A percentile compares a stretch with the other conserved stretches of the same genome.
These are phyloP conservation scores for Murraya paniculata DNA, from an alignment of 345 rosid genomes.

Conservation along the genomic window DNA sequence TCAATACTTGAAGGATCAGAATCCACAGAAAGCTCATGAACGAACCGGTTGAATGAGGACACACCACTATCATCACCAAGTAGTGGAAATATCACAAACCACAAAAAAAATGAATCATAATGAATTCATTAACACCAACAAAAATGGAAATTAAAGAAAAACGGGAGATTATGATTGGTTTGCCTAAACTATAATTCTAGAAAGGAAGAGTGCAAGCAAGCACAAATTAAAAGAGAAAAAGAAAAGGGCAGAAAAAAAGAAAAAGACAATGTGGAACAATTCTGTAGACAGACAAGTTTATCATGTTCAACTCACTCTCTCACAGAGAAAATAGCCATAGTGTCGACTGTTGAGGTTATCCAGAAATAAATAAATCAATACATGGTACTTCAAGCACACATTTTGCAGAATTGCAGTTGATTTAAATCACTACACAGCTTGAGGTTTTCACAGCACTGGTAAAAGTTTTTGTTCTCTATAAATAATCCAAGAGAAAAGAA, in stretches of 20 bases:
- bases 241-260: no score
- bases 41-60: slow-evolving; percentile 89
- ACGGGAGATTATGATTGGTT: neutral
- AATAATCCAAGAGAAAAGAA: neutral
- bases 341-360: neutral
- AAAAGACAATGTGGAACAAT: no score
- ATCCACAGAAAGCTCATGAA: slow-evolving; percentile 82
- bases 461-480: neutral
- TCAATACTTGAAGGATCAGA: slow-evolving; percentile 71
- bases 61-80: slow-evolving; percentile 58
- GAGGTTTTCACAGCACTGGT: neutral
- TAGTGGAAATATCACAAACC: slow-evolving; percentile 8
- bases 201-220: neutral
- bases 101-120: neutral
- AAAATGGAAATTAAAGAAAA: neutral
- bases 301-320: neutral
- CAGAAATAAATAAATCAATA: neutral
- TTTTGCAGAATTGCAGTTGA: neutral
- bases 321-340: neutral
- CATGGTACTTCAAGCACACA: neutral
- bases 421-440: neutral
- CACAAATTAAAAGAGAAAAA: neutral
- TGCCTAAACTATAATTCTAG: neutral
- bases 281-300: neutral
- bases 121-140: neutral